Conservation (phyloP, 2,329 filamentous ascomycete species). For the Colletotrichum sp. region DNA sequence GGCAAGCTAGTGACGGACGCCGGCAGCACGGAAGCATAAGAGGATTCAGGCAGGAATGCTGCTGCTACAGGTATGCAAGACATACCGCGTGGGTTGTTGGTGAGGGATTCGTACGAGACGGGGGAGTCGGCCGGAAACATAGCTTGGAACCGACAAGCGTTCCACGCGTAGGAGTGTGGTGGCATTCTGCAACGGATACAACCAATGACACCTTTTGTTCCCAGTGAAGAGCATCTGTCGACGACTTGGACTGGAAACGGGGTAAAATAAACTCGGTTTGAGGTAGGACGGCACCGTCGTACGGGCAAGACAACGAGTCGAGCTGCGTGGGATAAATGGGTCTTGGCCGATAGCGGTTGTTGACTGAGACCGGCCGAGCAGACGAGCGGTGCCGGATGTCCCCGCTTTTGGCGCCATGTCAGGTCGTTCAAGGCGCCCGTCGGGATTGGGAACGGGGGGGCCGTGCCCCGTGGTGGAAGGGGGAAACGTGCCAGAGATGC, state of each 20-base stretch:
- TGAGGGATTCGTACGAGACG: not conserved
- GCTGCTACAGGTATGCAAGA: not conserved
- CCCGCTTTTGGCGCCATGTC: slow-evolving; percentile 2
- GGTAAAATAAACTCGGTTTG: not conserved
- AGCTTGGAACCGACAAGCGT: not conserved
- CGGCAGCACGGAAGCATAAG: not conserved
- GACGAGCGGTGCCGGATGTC: slow-evolving; percentile 9
- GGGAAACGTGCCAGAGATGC: not conserved
- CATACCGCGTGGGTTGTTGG: not conserved
- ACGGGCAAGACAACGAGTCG: not conserved
- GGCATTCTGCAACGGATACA: not conserved
- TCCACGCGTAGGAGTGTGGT: not conserved
- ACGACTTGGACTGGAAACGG: not conserved
- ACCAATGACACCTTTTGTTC: not conserved
- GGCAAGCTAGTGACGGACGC: not conserved
- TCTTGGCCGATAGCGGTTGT: slow-evolving; percentile 10
- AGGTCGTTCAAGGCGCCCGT: not conserved
- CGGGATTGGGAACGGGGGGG: slow-evolving; percentile 4
- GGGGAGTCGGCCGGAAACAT: not conserved
- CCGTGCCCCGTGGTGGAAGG: not conserved
- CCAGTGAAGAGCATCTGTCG: not conserved
- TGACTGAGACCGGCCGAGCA: not conserved
- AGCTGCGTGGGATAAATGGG: not conserved
- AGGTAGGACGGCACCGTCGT: not conserved
- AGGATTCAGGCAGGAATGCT: not conserved